phyloP scores from a whole-genome alignment of 78 protist species.

The Acrasis kona region DNA sequence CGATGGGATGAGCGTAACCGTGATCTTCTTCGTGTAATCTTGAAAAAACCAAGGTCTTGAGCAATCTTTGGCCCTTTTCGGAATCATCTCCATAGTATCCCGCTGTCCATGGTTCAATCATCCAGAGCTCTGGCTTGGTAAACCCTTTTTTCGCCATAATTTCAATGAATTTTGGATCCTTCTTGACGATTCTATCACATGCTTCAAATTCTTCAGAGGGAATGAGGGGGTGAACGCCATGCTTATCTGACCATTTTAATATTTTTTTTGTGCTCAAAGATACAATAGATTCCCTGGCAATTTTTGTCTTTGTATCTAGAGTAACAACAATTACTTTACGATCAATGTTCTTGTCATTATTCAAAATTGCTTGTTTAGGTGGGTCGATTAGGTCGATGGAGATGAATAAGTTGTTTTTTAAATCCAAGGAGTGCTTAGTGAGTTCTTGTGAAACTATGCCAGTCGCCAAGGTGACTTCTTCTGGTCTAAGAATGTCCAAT shows the following conservation, averaged over 20 bases:
- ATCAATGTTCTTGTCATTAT: too few relatives aligned
- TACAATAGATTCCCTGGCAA: background rate
- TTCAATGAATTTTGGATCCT: background rate
- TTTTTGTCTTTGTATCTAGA: too few relatives aligned
- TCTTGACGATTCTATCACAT: background rate
- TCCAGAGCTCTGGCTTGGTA: background rate
- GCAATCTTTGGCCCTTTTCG: background rate
- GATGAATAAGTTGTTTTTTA: too few relatives aligned
- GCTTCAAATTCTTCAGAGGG: background rate
- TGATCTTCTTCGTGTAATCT: constrained; percentile 7
- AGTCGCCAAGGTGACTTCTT: too few relatives aligned
- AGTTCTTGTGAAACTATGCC: too few relatives aligned
- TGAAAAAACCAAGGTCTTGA: background rate
- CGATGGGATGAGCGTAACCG: constrained; percentile 14
- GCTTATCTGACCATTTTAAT: background rate
- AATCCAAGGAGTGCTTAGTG: too few relatives aligned
- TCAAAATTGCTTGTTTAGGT: too few relatives aligned
- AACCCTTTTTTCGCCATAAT: background rate
- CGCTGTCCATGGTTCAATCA: constrained; percentile 2
- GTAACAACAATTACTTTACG: too few relatives aligned
- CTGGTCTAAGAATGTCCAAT: too few relatives aligned
- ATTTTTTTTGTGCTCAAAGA: background rate
- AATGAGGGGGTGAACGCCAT: background rate
- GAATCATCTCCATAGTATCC: constrained; percentile 1
- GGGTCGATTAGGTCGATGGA: too few relatives aligned